phyloP scores from a whole-genome alignment of 129 eudicot genomes.

The Heracleum sosnowskyi region DNA sequence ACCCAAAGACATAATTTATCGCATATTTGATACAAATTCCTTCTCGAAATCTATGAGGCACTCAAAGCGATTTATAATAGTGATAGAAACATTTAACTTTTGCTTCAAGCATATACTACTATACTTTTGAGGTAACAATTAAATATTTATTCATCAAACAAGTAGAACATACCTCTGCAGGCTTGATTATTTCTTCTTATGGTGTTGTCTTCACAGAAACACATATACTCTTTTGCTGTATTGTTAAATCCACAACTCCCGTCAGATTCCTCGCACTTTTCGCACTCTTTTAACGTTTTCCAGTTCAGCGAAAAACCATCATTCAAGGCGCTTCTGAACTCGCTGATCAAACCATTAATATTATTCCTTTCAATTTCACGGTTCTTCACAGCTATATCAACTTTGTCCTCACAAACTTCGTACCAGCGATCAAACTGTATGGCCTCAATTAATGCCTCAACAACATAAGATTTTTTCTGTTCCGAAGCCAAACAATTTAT shows the following conservation, averaged over 20 bases:
- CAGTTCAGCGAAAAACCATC: conserved; percentile 16
- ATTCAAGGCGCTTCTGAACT: not conserved
- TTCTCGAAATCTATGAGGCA: not conserved
- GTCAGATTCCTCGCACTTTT: not conserved
- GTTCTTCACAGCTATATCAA: conserved; percentile 5
- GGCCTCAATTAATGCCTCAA: not conserved
- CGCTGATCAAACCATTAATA: too few relatives aligned
- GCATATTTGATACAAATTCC: too few relatives aligned
- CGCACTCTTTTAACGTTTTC: not conserved
- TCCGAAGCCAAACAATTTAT: not conserved
- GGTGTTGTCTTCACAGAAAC: conserved; percentile 1
- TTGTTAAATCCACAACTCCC: conserved; percentile 8
- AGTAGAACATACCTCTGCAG: conserved; percentile 13
- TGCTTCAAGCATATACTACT: not conserved
- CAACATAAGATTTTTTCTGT: not conserved
- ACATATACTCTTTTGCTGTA: not conserved
- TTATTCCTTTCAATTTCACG: not conserved
- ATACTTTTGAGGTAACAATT: too few relatives aligned
- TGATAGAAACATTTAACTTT: too few relatives aligned
- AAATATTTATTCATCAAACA: not conserved
- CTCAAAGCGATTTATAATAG: not conserved
- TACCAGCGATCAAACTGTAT: not conserved
- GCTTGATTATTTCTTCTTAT: not conserved
- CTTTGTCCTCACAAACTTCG: conserved; percentile 5
- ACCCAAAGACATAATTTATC: too few relatives aligned